Evolutionary conservation across 2,329 filamentous ascomycete genomes (phyloP), one percentile per base, ranked within the genome.

Genomic region (Davidsoniella eucalypti): DNA sequence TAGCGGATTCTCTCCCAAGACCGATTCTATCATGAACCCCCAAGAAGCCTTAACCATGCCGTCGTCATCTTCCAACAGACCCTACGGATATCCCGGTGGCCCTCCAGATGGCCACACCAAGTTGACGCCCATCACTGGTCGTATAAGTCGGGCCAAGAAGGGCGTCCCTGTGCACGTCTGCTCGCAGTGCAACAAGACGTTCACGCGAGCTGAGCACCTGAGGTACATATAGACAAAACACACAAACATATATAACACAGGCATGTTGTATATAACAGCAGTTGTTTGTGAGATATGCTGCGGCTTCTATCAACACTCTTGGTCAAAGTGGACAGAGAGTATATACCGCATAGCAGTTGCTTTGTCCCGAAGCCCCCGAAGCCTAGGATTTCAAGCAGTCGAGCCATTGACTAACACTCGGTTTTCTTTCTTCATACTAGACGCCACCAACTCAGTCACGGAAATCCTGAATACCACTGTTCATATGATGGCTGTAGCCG

Each of bases 151-250:
- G 55, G 73, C 73, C 43, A 75, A 73, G 65, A 77, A 77, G 59
- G 73, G 73, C 10, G 64, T 76, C n/a, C 71, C 70, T 14, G 73
- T 77, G 49, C 73, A 77, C 58, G 67, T 64, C 2, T 77, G 73
- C 55, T 68, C 75, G 5, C 61, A 47, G 7, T 55, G 54, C 43
- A 49, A 47, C 44, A 52, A 79, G 76, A 78, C 72, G 2, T 80
- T 80, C 54, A 78, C 75, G 10, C 67, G 76, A 58, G 76, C 76
- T 26, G 76, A 80, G 58, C 76, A 80, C 61, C 62, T 80, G 40
- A 73, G 74, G 75, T 79, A 59, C 55, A 64, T 58, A 48, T 33
- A 33, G 8, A 48, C 46, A 44, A 21, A 21, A 5, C 17, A 16
- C 26, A n/a, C 26, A 33, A 7, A 33, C 10, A 33, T 33, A 33